Percentiles rank a stretch among this genome's conserved stretches.
Conservation (phyloP, 352 stramenopile species). For the Hyaloperonospora brassicae region DNA sequence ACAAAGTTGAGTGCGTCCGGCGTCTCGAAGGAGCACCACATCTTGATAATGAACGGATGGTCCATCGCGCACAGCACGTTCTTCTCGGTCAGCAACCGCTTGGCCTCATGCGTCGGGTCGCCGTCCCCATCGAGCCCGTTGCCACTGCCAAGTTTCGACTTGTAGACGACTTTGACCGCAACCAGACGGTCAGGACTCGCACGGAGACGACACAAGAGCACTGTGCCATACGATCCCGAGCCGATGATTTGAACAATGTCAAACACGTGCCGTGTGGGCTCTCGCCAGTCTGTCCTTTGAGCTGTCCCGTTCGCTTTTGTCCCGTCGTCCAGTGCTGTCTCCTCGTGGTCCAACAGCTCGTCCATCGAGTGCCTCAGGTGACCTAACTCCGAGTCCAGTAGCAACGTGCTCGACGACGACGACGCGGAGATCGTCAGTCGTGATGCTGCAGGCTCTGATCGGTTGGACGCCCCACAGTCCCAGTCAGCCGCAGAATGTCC, state of each 20-base stretch:
- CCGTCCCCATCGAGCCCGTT: slow-evolving; percentile 22
- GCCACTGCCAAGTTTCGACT: slow-evolving; percentile 45
- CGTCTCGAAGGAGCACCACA: slow-evolving; percentile 90
- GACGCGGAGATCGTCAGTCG: slow-evolving; percentile 34
- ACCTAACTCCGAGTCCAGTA: slow-evolving; percentile 28
- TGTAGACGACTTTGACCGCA: slow-evolving; percentile 72
- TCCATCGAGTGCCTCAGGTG: slow-evolving; percentile 26
- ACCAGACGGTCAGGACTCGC: slow-evolving; percentile 35
- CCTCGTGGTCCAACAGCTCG: slow-evolving; percentile 23
- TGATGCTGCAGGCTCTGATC: slow-evolving; percentile 7
- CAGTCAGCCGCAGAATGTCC: slow-evolving; percentile 23
- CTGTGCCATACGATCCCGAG: slow-evolving; percentile 68
- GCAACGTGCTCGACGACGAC: slow-evolving; percentile 43
- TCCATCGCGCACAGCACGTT: slow-evolving; percentile 91
- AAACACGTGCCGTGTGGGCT: slow-evolving; percentile 36
- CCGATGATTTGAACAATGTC: slow-evolving; percentile 70
- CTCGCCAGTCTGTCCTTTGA: slow-evolving; percentile 11
- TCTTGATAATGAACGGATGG: slow-evolving; percentile 97
- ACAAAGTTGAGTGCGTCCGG: slow-evolving; percentile 95
- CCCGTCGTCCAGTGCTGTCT: slow-evolving; percentile 16
- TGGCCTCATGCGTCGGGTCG: slow-evolving; percentile 35
- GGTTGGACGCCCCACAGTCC: slow-evolving; percentile 28
- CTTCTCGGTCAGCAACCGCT: slow-evolving; percentile 92
- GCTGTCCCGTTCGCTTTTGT: slow-evolving; percentile 16
- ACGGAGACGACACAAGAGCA: slow-evolving; percentile 52